Evolutionary conservation across 2,329 filamentous ascomycete genomes (phyloP).

Genomic region (Fusarium tricinctum): DNA sequence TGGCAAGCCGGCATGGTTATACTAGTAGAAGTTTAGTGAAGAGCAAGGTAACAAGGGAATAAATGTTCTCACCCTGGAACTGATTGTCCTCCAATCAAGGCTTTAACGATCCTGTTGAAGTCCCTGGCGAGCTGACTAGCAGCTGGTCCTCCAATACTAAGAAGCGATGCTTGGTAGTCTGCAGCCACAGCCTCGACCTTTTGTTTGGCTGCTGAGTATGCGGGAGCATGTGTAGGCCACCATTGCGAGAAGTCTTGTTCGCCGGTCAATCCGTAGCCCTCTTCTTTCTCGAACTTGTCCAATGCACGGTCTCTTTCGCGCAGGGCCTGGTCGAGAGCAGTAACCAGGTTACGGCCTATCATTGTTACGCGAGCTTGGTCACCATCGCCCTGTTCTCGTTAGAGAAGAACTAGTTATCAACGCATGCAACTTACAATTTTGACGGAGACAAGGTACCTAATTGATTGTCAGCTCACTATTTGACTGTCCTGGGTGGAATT

Average conservation of each 20-base stretch:
- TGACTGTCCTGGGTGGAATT: fast-evolving
- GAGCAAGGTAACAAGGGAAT: fast-evolving
- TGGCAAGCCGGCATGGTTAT: slow-evolving; percentile 41
- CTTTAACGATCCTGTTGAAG: slow-evolving; percentile 23
- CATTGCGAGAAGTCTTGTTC: slow-evolving; percentile 37
- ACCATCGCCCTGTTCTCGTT: slow-evolving; percentile 14
- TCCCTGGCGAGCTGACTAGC: slow-evolving; percentile 20
- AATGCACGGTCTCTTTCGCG: slow-evolving; percentile 31
- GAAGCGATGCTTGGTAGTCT: slow-evolving; percentile 23
- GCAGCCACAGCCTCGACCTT: slow-evolving; percentile 24
- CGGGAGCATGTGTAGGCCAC: slow-evolving; percentile 34
- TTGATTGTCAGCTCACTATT: not conserved
- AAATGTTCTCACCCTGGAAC: slow-evolving; percentile 14
- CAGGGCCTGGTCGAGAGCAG: slow-evolving; percentile 24
- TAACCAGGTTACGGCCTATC: slow-evolving; percentile 12
- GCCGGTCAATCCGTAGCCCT: slow-evolving; percentile 16
- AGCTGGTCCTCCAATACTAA: slow-evolving; percentile 19
- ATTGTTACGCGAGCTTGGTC: slow-evolving; percentile 13
- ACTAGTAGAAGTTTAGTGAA: slow-evolving; percentile 9
- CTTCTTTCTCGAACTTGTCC: slow-evolving; percentile 31
- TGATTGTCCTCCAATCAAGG: slow-evolving; percentile 27
- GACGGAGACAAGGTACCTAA: slow-evolving; percentile 35
- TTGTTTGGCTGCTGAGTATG: slow-evolving; percentile 27
- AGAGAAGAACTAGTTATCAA: not conserved
- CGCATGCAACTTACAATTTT: slow-evolving; percentile 20